phyloP scores from a whole-genome alignment of 306 rosid species.

The Chamaecrista fasciculata region DNA sequence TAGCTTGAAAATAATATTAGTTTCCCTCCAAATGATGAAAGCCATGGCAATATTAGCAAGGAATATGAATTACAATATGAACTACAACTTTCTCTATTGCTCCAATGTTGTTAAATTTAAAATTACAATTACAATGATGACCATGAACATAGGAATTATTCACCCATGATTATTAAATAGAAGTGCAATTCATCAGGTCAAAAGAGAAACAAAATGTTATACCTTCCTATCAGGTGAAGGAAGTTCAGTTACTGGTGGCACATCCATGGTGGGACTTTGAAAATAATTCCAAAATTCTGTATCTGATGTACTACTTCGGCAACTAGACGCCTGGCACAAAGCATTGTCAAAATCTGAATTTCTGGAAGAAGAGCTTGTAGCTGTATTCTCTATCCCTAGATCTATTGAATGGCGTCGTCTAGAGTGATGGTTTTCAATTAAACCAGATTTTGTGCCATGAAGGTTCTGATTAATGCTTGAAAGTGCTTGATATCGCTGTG shows the following conservation, averaged over 20 bases:
- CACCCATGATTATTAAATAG: neutral
- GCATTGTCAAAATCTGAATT: slow-evolving; percentile 39
- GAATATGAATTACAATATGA: too few relatives aligned
- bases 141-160: neutral
- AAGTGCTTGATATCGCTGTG: slow-evolving; percentile 85
- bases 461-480: slow-evolving; percentile 58
- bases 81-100: too few relatives aligned
- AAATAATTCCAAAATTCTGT: slow-evolving; percentile 46
- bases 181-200: slow-evolving; percentile 14
- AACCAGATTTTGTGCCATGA: slow-evolving; percentile 36
- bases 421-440: slow-evolving; percentile 41
- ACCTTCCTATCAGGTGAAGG: slow-evolving; percentile 66
- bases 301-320: slow-evolving; percentile 48
- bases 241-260: slow-evolving; percentile 24
- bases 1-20: neutral
- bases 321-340: slow-evolving; percentile 51
- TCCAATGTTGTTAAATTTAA: neutral
- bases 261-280: slow-evolving; percentile 45
- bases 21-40: too few relatives aligned
- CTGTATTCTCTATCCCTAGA: slow-evolving; percentile 41
- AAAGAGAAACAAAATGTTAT: slow-evolving; percentile 27
- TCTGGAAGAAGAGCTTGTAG: slow-evolving; percentile 40
- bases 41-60: too few relatives aligned
- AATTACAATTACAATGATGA: slow-evolving; percentile 1
- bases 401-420: slow-evolving; percentile 54